Evolutionary conservation across 2,329 filamentous ascomycete species (phyloP).

Genomic region (Dothistroma pini): DNA sequence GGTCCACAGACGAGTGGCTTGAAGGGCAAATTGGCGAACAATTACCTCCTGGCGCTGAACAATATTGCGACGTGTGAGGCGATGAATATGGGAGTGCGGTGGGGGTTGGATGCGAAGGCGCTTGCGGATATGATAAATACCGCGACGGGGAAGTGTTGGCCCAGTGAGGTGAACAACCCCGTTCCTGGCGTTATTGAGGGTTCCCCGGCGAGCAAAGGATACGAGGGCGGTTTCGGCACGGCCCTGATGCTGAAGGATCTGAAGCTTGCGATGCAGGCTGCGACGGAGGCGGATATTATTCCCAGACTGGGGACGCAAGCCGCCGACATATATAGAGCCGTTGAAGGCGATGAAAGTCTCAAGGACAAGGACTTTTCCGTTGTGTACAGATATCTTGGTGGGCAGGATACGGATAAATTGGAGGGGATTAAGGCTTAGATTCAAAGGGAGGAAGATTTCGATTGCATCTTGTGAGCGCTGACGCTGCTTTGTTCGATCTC

Average conservation of each 20-base stretch:
- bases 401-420: conserved; percentile 38
- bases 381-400: conserved; percentile 49
- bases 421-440: conserved; percentile 7
- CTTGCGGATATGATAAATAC: conserved; percentile 87
- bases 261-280: conserved; percentile 47
- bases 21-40: conserved; percentile 92
- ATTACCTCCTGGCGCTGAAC: conserved; percentile 90
- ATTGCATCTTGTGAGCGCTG: background rate
- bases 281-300: conserved; percentile 43
- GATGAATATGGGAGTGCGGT: conserved; percentile 15
- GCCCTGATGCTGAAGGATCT: conserved; percentile 50
- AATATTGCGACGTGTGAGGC: conserved; percentile 57
- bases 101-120: conserved; percentile 51
- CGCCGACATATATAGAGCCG: conserved; percentile 45
- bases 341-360: conserved; percentile 42
- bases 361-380: conserved; percentile 51
- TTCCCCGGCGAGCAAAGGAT: conserved; percentile 72
- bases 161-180: conserved; percentile 92
- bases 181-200: conserved; percentile 77
- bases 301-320: conserved; percentile 46
- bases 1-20: conserved; percentile 81
- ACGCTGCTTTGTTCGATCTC: background rate
- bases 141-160: conserved; percentile 94
- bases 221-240: conserved; percentile 51
- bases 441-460: background rate